Conservation (phyloP, 495 filamentous ascomycete species). For the Hapsidospora chrysogenum region DNA sequence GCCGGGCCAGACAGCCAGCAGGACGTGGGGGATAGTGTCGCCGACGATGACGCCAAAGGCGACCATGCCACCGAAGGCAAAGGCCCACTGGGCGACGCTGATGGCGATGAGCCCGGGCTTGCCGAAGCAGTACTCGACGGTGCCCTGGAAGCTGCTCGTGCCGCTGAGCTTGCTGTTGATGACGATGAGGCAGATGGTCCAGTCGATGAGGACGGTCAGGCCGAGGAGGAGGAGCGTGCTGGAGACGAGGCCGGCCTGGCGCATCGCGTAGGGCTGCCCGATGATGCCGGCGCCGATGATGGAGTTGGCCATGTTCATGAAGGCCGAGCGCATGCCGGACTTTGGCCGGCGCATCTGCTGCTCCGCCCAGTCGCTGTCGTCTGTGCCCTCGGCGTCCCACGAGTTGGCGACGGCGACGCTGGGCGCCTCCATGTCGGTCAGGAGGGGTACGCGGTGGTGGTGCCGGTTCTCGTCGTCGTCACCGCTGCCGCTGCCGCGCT, state of each 20-base stretch:
- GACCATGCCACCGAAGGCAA: conserved; percentile 97
- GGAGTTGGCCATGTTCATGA: conserved; percentile 99
- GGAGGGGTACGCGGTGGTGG: conserved; percentile 50
- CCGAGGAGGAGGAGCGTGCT: conserved; percentile 62
- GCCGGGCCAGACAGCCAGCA: conserved; percentile 65
- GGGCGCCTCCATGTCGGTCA: conserved; percentile 78
- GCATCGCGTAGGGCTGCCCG: conserved; percentile 88
- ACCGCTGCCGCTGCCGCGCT: conserved; percentile 18
- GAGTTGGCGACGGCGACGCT: conserved; percentile 61
- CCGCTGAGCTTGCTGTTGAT: conserved; percentile 91
- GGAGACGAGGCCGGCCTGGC: conserved; percentile 68
- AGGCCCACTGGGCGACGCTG: conserved; percentile 84
- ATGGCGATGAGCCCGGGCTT: conserved; percentile 77
- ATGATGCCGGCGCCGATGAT: conserved; percentile 98
- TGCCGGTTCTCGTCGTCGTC: too few relatives aligned
- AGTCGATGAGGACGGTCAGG: conserved; percentile 76
- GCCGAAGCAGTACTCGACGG: conserved; percentile 88
- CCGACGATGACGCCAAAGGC: conserved; percentile 96
- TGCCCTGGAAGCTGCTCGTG: conserved; percentile 82
- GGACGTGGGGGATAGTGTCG: conserved; percentile 83
- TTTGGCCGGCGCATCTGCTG: conserved; percentile 29
- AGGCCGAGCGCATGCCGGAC: conserved; percentile 33
- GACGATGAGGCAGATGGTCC: conserved; percentile 94
- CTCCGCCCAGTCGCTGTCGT: conserved; percentile 22
- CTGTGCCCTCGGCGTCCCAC: conserved; percentile 15